A percentile compares a stretch with the other conserved stretches of the same genome.
These are phyloP conservation scores for Leucocoprinus gongylophorus DNA, from an alignment of 1,284 basidiomycete genomes.

Conservation along the genomic window DNA sequence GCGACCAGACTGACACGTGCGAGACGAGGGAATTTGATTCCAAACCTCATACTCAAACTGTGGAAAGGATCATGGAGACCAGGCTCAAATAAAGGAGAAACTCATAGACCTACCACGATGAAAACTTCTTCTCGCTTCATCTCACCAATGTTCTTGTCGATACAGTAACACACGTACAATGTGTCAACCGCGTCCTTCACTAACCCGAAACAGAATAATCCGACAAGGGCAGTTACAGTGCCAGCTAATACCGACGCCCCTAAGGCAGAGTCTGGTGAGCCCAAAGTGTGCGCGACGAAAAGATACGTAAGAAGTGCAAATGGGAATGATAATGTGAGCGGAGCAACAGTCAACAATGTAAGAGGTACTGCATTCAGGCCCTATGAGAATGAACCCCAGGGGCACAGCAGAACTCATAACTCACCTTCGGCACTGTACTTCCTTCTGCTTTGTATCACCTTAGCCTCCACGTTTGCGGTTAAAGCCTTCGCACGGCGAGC, in stretches of 20 bases:
- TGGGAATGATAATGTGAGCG: constrained; percentile 72
- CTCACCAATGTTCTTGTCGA: constrained; percentile 71
- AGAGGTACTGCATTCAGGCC: constrained; percentile 42
- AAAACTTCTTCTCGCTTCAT: constrained; percentile 63
- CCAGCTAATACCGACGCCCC: constrained; percentile 74
- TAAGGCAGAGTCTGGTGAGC: constrained; percentile 72
- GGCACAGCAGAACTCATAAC: constrained; percentile 17
- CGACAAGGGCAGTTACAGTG: constrained; percentile 74
- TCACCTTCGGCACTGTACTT: constrained; percentile 53
- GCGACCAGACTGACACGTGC: background rate
- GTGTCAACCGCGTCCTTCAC: constrained; percentile 84
- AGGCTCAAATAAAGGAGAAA: background rate
- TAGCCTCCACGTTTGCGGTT: constrained; percentile 37
- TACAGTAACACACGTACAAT: constrained; percentile 83
- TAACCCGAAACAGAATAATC: constrained; percentile 76
- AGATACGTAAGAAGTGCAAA: constrained; percentile 80
- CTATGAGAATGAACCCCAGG: background rate
- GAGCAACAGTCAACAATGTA: constrained; percentile 73
- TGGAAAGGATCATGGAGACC: background rate
- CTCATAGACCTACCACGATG: constrained; percentile 48
- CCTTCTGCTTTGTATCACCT: constrained; percentile 32
- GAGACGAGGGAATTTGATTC: constrained; percentile 8
- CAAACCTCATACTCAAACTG: constrained; percentile 13
- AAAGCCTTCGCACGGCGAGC: constrained; percentile 63
- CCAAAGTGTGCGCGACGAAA: constrained; percentile 79